These are phyloP conservation scores for Annulohypoxylon moriforme DNA, from an alignment of 495 filamentous ascomycete genomes.

Conservation along the genomic window DNA sequence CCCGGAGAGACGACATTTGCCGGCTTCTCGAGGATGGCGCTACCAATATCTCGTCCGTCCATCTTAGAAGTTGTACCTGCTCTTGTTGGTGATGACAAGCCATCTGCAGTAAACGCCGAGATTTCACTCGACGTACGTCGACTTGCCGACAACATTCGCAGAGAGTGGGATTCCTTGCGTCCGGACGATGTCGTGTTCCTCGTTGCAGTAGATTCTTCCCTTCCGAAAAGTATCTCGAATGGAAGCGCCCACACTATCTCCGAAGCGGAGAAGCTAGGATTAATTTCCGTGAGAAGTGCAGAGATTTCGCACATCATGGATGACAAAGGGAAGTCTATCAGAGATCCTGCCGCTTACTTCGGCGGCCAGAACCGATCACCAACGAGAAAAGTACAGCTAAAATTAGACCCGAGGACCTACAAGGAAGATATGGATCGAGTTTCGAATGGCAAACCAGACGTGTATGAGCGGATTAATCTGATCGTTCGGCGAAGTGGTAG, in stretches of 20 bases:
- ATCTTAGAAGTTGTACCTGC: constrained; percentile 88
- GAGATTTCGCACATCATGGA: constrained; percentile 90
- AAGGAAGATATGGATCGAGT: constrained; percentile 77
- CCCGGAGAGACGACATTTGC: constrained; percentile 76
- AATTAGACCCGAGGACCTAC: constrained; percentile 82
- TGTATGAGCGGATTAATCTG: constrained; percentile 89
- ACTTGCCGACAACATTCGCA: constrained; percentile 76
- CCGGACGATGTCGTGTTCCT: constrained; percentile 93
- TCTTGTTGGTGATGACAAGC: constrained; percentile 84
- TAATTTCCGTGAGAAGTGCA: constrained; percentile 81
- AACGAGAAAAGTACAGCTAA: constrained; percentile 78
- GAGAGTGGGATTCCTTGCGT: constrained; percentile 91
- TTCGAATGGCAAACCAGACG: constrained; percentile 72
- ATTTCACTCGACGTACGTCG: constrained; percentile 87
- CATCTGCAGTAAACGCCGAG: constrained; percentile 88
- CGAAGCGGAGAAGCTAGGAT: constrained; percentile 68
- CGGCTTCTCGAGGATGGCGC: constrained; percentile 91
- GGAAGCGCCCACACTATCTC: constrained; percentile 60
- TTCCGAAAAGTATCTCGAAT: constrained; percentile 65
- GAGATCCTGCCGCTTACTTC: constrained; percentile 64
- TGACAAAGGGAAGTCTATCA: constrained; percentile 81
- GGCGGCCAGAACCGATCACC: constrained; percentile 57
- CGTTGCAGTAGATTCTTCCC: constrained; percentile 73
- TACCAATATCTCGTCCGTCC: constrained; percentile 85
- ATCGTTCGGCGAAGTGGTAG: constrained; percentile 84